Evolutionary conservation across 495 filamentous ascomycete genomes (phyloP).

Genomic region (Podospora pseudocomata): DNA sequence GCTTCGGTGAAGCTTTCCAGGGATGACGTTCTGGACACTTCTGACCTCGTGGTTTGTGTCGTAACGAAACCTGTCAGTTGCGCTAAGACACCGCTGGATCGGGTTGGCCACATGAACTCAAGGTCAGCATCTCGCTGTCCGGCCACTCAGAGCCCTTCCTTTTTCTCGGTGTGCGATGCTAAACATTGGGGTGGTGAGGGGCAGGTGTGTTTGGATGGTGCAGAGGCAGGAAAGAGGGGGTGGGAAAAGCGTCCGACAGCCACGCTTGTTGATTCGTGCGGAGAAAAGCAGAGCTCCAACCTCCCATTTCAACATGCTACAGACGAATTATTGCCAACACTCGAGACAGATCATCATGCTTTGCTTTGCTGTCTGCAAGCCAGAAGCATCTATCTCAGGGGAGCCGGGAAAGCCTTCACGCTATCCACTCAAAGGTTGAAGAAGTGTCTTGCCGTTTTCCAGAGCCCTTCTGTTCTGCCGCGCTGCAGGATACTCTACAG

Average conservation of each 20-base stretch:
- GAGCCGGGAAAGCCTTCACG: neutral
- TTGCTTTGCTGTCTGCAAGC: neutral
- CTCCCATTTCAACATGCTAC: neutral
- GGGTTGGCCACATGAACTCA: conserved; percentile 31
- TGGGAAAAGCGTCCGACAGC: conserved; percentile 4
- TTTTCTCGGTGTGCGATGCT: conserved; percentile 17
- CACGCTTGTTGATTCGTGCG: neutral
- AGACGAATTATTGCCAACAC: neutral
- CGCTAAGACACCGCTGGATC: conserved; percentile 15
- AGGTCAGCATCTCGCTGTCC: conserved; percentile 29
- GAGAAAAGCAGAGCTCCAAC: conserved; percentile 2
- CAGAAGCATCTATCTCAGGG: conserved; percentile 5
- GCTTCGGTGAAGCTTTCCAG: neutral
- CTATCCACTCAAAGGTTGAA: neutral
- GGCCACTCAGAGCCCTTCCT: conserved; percentile 25
- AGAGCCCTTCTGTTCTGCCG: conserved; percentile 14
- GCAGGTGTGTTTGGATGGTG: neutral
- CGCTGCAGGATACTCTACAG: conserved; percentile 17
- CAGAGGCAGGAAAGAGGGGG: conserved; percentile 9
- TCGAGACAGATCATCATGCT: conserved; percentile 3
- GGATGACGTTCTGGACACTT: neutral
- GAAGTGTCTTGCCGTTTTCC: neutral
- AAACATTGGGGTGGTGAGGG: conserved; percentile 10
- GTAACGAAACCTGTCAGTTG: conserved; percentile 10
- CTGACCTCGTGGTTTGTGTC: conserved; percentile 10